These are phyloP conservation scores for Centaurea solstitialis DNA, from an alignment of 129 eudicot genomes.

Conservation along the genomic window DNA sequence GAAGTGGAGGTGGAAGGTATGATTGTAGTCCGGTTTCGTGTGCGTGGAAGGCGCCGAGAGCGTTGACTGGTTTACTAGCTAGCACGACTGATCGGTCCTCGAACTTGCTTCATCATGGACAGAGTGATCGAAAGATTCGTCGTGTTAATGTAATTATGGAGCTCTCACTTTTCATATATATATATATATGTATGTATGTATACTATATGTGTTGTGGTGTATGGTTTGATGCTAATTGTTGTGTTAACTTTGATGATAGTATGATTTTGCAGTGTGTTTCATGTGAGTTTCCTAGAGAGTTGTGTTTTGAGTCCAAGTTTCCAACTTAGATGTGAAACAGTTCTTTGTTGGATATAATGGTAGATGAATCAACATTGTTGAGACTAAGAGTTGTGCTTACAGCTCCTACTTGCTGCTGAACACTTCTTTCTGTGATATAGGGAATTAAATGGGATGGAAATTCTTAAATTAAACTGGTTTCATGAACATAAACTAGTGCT, in stretches of 20 bases:
- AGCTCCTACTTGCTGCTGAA: not conserved
- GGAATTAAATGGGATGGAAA: not conserved
- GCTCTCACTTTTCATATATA: constrained; percentile 15
- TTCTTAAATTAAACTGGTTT: not conserved
- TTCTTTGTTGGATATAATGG: not conserved
- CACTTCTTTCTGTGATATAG: not conserved
- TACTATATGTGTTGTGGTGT: constrained; percentile 2
- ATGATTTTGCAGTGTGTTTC: constrained; percentile 4
- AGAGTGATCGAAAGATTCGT: constrained; percentile 29
- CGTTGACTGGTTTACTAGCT: constrained; percentile 84
- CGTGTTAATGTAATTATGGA: constrained; percentile 37
- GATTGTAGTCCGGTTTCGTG: constrained; percentile 82
- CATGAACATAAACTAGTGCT: constrained; percentile 6
- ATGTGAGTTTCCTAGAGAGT: not conserved
- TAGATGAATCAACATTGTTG: not conserved
- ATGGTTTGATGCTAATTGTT: constrained; percentile 9
- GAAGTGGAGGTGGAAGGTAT: constrained; percentile 49
- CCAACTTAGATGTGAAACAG: not conserved
- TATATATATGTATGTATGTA: too few species aligned
- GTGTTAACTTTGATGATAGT: not conserved
- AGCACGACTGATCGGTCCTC: constrained; percentile 61
- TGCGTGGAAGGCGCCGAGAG: constrained; percentile 94
- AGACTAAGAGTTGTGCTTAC: not conserved
- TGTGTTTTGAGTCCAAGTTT: constrained; percentile 3
- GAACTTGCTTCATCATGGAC: constrained; percentile 19